Base-by-base conservation (phyloP, 2,329 filamentous ascomycete species). In the Arthrobotrys musiformis region DNA sequence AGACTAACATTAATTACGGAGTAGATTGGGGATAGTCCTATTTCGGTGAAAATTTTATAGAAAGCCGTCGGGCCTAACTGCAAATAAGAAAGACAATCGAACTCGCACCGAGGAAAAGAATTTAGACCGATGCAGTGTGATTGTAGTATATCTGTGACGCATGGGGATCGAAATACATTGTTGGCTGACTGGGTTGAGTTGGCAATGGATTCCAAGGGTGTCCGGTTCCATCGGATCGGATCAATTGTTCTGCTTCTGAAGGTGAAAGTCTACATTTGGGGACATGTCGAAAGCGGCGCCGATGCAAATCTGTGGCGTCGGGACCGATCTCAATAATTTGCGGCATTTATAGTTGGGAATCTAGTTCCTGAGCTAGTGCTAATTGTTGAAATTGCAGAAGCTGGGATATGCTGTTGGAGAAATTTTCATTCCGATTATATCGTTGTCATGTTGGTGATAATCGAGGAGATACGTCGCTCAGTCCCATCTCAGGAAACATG, bases 111-210 rank as follows among this genome's bases (percentile, higher is more conserved):
- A 58, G 19, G 30, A 26, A 58, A 37, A 9, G 33, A 24, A 26
- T 40, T 58, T 15, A 7, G 54, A 58, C 11, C 54, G 3, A 37
- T 26, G 17, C 35, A 42, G 19, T 30, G 42, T n/a, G 54, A 35
- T 60, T 61, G 42, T 60, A 58, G 30, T 75, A 67, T 75, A 75
- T 35, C 24, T 69, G 70, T 28, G 63, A 69, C 70, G 46, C 62
- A 75, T 75, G 63, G 63, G 33, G 42, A 46, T 75, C n/a, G 68
- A 46, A n/a, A 63, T 15, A 37, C 48, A 42, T 58, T 33, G 50
- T 60, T 58, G 40, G 52, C 30, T 42, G 9, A 54, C 42, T 40
- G 11, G 66, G 66, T 22, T 50, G 40, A 44, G 13, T 22, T 48
- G 37, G 33, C 19, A 56, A 35, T 35, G 24, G 61, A 30, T 42